Evolutionary conservation across 1,284 basidiomycete genomes (phyloP).

Genomic region (Apiotrichum laibachii): DNA sequence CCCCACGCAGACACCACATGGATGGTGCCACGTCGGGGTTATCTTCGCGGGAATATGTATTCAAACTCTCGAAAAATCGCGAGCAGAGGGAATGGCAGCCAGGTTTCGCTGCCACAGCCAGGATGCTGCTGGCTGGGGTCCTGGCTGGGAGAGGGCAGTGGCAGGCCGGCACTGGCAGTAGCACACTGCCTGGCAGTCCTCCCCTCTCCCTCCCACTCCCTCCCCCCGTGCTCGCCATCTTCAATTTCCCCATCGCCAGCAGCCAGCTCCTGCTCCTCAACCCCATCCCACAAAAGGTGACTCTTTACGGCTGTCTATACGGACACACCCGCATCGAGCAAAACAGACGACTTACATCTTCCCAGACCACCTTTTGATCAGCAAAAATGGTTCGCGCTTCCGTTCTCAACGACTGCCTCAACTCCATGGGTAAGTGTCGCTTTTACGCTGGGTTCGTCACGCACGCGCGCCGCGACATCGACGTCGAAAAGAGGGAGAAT

Average conservation of each 20-base stretch:
- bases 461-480: too few relatives aligned
- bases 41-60: too few relatives aligned
- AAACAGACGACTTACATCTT: slow-evolving; percentile 6
- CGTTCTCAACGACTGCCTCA: slow-evolving; percentile 61
- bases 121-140: too few relatives aligned
- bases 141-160: neutral
- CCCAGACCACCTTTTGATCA: neutral
- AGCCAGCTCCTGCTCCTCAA: slow-evolving; percentile 3
- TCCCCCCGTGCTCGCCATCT: slow-evolving; percentile 4
- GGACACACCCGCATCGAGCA: slow-evolving; percentile 11
- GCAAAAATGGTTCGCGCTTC: slow-evolving; percentile 52
- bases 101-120: too few relatives aligned
- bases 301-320: slow-evolving; percentile 6
- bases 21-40: too few relatives aligned
- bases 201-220: neutral
- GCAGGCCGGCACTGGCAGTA: neutral
- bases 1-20: too few relatives aligned
- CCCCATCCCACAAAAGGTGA: slow-evolving; percentile 3
- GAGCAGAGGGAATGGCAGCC: too few relatives aligned
- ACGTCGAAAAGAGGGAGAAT: too few relatives aligned
- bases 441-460: too few relatives aligned
- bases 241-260: slow-evolving; percentile 14
- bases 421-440: slow-evolving; percentile 60
- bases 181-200: neutral
- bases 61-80: too few relatives aligned